Evolutionary conservation across 2,329 filamentous ascomycete species (phyloP).

Genomic region (Penicillium nordicum): DNA sequence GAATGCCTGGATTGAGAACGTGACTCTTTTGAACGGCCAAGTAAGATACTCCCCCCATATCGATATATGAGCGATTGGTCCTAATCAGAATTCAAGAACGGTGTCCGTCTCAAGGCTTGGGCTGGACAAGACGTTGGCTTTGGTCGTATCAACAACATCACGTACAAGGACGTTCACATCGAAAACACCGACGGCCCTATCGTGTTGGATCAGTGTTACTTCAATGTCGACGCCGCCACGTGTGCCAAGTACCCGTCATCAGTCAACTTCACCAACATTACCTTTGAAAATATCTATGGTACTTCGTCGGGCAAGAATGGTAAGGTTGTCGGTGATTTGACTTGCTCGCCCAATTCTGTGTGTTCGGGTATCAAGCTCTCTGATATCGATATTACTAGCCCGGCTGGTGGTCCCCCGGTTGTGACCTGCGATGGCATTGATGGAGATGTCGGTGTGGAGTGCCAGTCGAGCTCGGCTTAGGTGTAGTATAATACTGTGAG

Average conservation of each 20-base stretch:
- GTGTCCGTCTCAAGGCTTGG: slow-evolving; percentile 61
- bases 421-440: slow-evolving; percentile 52
- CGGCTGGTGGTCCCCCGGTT: slow-evolving; percentile 42
- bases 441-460: slow-evolving; percentile 42
- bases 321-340: slow-evolving; percentile 53
- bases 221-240: slow-evolving; percentile 52
- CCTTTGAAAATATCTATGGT: slow-evolving; percentile 58
- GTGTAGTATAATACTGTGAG: too few species aligned
- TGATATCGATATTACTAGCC: slow-evolving; percentile 54
- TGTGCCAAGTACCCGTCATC: slow-evolving; percentile 55
- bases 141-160: slow-evolving; percentile 60
- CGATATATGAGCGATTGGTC: not conserved
- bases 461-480: slow-evolving; percentile 24
- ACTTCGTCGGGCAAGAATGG: slow-evolving; percentile 56
- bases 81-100: slow-evolving; percentile 44
- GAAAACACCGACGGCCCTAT: slow-evolving; percentile 58
- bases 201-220: slow-evolving; percentile 62
- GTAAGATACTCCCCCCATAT: slow-evolving; percentile 17
- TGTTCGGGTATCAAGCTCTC: slow-evolving; percentile 56
- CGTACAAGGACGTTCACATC: slow-evolving; percentile 59
- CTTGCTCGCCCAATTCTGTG: slow-evolving; percentile 56
- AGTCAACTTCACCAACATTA: slow-evolving; percentile 59
- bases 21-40: slow-evolving; percentile 54
- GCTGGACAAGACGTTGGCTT: slow-evolving; percentile 57
- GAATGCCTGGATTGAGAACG: slow-evolving; percentile 58